A percentile compares a stretch with the other conserved stretches of the same genome.
Conservation (phyloP, 371 early-diverging fungal species). For the Parasitella parasitica region DNA sequence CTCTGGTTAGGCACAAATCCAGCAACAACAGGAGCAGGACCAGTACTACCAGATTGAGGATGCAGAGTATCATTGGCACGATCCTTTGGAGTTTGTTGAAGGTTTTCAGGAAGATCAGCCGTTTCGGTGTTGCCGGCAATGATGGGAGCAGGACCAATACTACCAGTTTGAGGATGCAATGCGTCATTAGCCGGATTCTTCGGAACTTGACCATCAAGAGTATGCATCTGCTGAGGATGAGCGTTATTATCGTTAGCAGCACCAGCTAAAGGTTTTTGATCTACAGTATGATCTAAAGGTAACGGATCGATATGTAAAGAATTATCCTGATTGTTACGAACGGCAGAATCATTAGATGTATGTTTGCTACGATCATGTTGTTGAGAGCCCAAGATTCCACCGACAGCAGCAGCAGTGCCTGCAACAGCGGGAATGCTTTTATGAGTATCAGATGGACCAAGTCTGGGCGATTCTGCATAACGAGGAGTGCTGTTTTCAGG, state of each 20-base stretch:
- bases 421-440: background rate
- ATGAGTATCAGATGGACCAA: background rate
- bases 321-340: background rate
- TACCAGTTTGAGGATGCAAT: background rate
- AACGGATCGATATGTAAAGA: background rate
- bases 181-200: background rate
- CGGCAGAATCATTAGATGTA: background rate
- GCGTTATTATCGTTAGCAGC: background rate
- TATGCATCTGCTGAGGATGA: slow-evolving; percentile 1
- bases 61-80: background rate
- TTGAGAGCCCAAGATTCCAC: background rate
- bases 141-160: background rate
- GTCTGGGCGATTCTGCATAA: background rate
- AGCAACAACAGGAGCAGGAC: background rate
- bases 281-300: background rate
- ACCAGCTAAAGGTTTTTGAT: background rate
- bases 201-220: background rate
- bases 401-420: background rate
- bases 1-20: background rate
- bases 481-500: background rate
- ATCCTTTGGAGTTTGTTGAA: background rate
- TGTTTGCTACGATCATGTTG: background rate
- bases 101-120: background rate
- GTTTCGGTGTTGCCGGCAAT: background rate
- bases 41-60: background rate